Evolutionary conservation across 495 filamentous ascomycete species (phyloP).

Genomic region (Hypomontagnella monticulosa): DNA sequence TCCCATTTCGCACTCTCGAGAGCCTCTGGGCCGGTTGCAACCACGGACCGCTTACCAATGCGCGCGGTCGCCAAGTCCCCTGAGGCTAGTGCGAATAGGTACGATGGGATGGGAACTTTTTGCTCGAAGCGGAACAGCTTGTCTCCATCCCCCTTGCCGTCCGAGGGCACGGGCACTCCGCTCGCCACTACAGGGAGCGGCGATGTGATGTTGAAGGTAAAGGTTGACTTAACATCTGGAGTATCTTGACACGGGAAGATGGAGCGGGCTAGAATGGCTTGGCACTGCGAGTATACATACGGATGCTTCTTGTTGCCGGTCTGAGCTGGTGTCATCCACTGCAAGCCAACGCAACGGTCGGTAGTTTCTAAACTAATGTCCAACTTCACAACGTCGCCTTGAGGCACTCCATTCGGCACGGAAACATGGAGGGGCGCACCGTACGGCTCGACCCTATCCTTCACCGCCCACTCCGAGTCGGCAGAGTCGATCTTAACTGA

Average conservation of each 20-base stretch:
- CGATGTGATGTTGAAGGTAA: constrained; percentile 86
- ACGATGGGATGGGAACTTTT: constrained; percentile 90
- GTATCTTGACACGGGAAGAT: constrained; percentile 98
- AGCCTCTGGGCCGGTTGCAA: constrained; percentile 88
- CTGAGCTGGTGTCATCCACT: constrained; percentile 91
- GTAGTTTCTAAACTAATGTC: constrained; percentile 74
- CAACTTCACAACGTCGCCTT: constrained; percentile 70
- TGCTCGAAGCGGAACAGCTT: constrained; percentile 85
- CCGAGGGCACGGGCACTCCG: constrained; percentile 73
- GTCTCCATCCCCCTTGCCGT: constrained; percentile 57
- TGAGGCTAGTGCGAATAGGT: constrained; percentile 90
- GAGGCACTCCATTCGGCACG: constrained; percentile 68
- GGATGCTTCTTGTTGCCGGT: constrained; percentile 92
- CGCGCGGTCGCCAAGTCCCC: constrained; percentile 86
- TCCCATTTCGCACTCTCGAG: constrained; percentile 87
- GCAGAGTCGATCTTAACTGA: constrained; percentile 68
- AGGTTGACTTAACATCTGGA: constrained; percentile 91
- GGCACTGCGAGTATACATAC: constrained; percentile 98
- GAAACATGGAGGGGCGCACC: constrained; percentile 81
- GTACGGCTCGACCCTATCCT: constrained; percentile 74
- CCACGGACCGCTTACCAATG: constrained; percentile 84
- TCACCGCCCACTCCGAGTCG: constrained; percentile 72
- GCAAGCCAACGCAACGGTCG: constrained; percentile 85
- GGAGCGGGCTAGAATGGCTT: constrained; percentile 92
- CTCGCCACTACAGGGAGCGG: constrained; percentile 88